Percentiles rank a stretch among this genome's conserved stretches.
phyloP scores from a whole-genome alignment of 257 asterid genomes.

The Thymus quinquecostatus region DNA sequence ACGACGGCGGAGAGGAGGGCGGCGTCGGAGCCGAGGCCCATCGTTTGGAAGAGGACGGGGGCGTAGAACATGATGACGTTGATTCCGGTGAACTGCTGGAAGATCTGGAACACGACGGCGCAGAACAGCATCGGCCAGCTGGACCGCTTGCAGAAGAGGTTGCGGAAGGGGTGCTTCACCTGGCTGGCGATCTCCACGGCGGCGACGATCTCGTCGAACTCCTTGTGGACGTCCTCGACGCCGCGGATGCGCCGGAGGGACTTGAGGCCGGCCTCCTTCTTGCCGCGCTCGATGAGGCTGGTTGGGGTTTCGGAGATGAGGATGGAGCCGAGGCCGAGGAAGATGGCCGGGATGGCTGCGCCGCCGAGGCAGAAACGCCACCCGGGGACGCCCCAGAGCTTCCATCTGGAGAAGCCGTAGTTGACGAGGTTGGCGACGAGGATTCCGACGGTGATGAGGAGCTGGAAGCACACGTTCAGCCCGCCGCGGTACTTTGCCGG shows the following conservation, averaged over 20 bases:
- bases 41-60: constrained; percentile 55
- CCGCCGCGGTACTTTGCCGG: constrained; percentile 56
- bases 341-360: constrained; percentile 55
- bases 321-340: constrained; percentile 56
- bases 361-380: constrained; percentile 57
- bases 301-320: constrained; percentile 58
- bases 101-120: constrained; percentile 37
- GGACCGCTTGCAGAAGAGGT: constrained; percentile 32
- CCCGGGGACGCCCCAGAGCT: constrained; percentile 25
- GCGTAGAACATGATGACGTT: constrained; percentile 61
- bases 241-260: constrained; percentile 47
- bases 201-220: constrained; percentile 39
- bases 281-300: constrained; percentile 58
- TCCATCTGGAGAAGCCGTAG: constrained; percentile 32
- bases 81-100: constrained; percentile 65
- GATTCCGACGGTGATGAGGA: constrained; percentile 56
- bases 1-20: constrained; percentile 51
- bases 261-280: constrained; percentile 23
- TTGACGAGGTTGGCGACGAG: constrained; percentile 46
- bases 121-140: constrained; percentile 39
- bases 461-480: constrained; percentile 50
- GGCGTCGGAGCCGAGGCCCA: constrained; percentile 51
- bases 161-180: constrained; percentile 39
- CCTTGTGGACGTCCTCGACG: constrained; percentile 40
- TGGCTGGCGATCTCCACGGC: constrained; percentile 41